Conservation (phyloP, 1,284 basidiomycete species). For the Naganishia sp. region DNA sequence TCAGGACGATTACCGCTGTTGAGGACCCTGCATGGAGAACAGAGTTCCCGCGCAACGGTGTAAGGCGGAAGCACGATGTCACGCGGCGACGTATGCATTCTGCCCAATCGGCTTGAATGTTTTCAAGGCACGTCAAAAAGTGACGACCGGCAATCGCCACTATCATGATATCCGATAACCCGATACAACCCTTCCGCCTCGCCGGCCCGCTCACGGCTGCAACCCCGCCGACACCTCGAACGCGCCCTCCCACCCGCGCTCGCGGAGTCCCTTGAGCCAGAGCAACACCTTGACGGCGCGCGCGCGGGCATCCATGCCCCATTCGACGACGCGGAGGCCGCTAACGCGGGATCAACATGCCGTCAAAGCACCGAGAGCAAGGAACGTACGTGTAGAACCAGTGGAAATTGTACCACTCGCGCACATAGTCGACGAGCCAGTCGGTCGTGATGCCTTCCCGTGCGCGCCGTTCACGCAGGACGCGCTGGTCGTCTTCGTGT, state of each 20-base stretch:
- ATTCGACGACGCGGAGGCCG: constrained; percentile 44
- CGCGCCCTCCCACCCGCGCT: constrained; percentile 45
- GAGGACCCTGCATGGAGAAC: too few species aligned
- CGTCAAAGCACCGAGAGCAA: constrained; percentile 59
- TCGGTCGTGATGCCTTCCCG: constrained; percentile 58
- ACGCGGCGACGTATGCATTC: too few species aligned
- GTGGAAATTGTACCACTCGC: constrained; percentile 42
- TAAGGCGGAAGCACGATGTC: too few species aligned
- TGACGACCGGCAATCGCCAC: neutral
- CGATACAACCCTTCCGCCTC: neutral
- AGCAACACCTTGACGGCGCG: constrained; percentile 62
- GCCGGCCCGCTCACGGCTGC: constrained; percentile 5
- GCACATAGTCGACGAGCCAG: constrained; percentile 70
- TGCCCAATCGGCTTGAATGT: too few species aligned
- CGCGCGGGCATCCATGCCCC: constrained; percentile 67
- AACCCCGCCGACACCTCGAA: constrained; percentile 47
- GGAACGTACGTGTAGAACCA: constrained; percentile 32
- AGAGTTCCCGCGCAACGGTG: too few species aligned
- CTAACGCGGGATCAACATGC: constrained; percentile 49
- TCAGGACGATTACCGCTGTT: too few species aligned
- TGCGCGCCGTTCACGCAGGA: constrained; percentile 54
- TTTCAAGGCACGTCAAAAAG: too few species aligned
- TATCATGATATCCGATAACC: neutral
- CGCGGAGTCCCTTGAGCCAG: constrained; percentile 59
- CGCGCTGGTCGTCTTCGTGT: constrained; percentile 69